Evolutionary conservation across 2,329 filamentous ascomycete species (phyloP).

Genomic region (Colletotrichum chrysophilum): DNA sequence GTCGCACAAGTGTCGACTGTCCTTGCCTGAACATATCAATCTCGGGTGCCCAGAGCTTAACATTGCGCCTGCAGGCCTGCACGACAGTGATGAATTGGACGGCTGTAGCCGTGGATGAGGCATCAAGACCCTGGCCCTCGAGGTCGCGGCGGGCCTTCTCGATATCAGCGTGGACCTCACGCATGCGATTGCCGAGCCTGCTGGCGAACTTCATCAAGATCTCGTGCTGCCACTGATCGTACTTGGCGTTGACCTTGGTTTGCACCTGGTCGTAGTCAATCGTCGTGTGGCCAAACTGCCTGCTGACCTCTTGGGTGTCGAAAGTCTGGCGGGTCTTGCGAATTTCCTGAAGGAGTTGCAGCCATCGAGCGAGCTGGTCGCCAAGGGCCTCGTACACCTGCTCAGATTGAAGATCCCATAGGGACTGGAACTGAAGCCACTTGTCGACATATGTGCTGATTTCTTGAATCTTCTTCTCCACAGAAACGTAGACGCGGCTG

Average conservation of each 20-base stretch:
- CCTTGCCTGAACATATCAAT: conserved; percentile 96
- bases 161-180: conserved; percentile 90
- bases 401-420: conserved; percentile 97
- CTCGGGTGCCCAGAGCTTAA: conserved; percentile 92
- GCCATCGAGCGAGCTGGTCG: conserved; percentile 89
- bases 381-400: conserved; percentile 93
- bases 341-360: conserved; percentile 96
- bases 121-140: conserved; percentile 90
- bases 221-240: conserved; percentile 99
- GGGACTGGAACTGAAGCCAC: conserved; percentile 97
- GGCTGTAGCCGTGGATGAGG: conserved; percentile 93
- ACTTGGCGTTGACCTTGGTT: conserved; percentile 98
- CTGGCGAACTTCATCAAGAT: conserved; percentile 92
- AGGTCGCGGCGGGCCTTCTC: conserved; percentile 89
- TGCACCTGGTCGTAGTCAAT: conserved; percentile 99
- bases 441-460: conserved; percentile 92
- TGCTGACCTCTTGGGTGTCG: conserved; percentile 93
- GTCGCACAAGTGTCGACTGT: conserved; percentile 87
- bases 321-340: conserved; percentile 95
- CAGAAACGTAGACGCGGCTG: conserved; percentile 77
- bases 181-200: conserved; percentile 87
- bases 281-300: conserved; percentile 89
- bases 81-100: conserved; percentile 99
- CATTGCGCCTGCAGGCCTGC: conserved; percentile 93
- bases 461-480: conserved; percentile 82